Evolutionary conservation across 148 eudicot species (phyloP), one percentile per base, ranked within the genome.

Genomic region (Linanthus parryae): DNA sequence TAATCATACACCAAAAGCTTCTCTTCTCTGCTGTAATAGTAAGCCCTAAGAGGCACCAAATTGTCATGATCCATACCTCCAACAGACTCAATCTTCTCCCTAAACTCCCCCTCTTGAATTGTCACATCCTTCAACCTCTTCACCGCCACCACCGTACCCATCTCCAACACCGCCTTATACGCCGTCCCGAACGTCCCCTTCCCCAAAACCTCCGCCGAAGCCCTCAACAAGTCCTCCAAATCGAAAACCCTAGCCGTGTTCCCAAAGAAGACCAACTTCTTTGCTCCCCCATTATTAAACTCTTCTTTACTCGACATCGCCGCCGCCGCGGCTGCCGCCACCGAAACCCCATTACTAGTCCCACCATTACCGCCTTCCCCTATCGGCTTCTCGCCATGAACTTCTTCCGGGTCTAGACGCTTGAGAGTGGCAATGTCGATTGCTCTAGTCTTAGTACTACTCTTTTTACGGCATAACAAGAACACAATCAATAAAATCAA

Each of bases 181-280:
- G 95, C 71, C n/a, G 97, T 89, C 63, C 95, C 97, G 48, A 79
- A 89, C 3, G 87, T 85, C 54, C 95, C 95, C 62, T 89, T 89
- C 25, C 97, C 97, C 66, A 85, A 64, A 39, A 89, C 97, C 73
- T 89, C 97, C 0, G 95, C 95, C 5, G 95, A 85, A 26, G 95
- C 97, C 40, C 91, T 77, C 64, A 89, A 64, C 63, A 89, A 48
- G 28, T 89, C 95, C 58, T 89, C 97, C 59, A 81, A 71, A 59
- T 82, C 97, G 52, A 79, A 89, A 24, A 69, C 63, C 61, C 72
- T 81, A 16, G 66, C 44, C 13, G 31, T 72, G 24, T 76, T 63
- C 8, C 91, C 85, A 27, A 85, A 80, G 55, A 85, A 89, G 69
- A 85, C 76, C 64, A 89, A 47, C 52, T 81, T 82, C 71, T 80